Percentiles rank a stretch among this genome's conserved stretches.
Evolutionary conservation across 495 filamentous ascomycete genomes (phyloP).

Genomic region (Aspergillus bridgeri): DNA sequence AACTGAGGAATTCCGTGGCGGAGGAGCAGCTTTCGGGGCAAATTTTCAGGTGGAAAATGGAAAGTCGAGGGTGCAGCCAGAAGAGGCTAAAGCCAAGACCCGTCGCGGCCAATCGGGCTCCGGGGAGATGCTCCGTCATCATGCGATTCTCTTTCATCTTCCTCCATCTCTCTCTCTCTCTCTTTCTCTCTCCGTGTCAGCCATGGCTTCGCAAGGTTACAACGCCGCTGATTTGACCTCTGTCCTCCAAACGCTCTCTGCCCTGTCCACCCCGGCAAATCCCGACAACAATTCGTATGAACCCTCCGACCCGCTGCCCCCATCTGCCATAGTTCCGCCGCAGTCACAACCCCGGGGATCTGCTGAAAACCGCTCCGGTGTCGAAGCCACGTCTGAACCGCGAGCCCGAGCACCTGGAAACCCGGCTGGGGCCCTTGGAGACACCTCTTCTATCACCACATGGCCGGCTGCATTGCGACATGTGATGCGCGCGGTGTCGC

Average conservation of each 20-base stretch:
- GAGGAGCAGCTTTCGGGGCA: background rate
- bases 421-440: conserved; percentile 15
- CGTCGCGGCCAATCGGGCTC: background rate
- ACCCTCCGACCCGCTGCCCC: background rate
- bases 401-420: conserved; percentile 2
- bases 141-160: background rate
- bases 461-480: conserved; percentile 61
- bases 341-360: background rate
- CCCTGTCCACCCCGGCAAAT: conserved; percentile 28
- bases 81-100: conserved; percentile 1
- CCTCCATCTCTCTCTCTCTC: background rate
- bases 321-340: background rate
- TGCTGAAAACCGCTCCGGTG: background rate
- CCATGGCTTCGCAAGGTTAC: conserved; percentile 25
- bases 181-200: background rate
- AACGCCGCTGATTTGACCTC: conserved; percentile 49
- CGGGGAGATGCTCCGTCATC: background rate
- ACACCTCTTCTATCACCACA: conserved; percentile 60
- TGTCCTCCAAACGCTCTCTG: conserved; percentile 50
- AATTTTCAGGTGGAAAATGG: background rate
- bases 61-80: background rate
- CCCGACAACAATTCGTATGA: background rate
- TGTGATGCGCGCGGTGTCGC: conserved; percentile 55
- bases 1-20: no score
- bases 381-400: background rate